Evolutionary conservation across 257 asterid genomes (phyloP), one percentile per base, ranked within the genome.

Genomic region (Solanum dulcamara): DNA sequence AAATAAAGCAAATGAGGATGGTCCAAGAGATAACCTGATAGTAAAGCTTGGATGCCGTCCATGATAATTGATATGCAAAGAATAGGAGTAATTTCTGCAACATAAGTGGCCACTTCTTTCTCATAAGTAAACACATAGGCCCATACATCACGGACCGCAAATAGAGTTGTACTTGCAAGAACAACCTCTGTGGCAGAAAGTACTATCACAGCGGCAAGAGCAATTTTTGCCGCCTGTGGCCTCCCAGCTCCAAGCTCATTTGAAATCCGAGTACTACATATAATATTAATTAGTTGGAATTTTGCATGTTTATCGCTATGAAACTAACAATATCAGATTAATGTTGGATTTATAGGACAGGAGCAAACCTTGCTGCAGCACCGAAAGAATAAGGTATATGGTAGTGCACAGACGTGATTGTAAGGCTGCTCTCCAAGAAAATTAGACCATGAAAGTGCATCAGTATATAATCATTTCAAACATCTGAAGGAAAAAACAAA

Each of bases 211-310:
- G 91, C 87, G 7, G 28, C 77, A 11, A 94, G 85, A 15, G 94
- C 91, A 14, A 88, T 48, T 88, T 84, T 86, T 32, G 97, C 97
- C 24, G 90, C 89, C 37, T 81, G 89, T 26, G 96, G 91, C 74
- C 90, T 93, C 48, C 97, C 97, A 40, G 97, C 95, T 72, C 98
- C 98, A 18, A 95, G 90, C 86, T 92, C 95, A 48, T 95, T 95
- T 7, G 97, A 91, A 82, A 95, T 90, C 84, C 93, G 88, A 71
- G 96, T 93, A 84, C 97, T 95, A 70, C 66, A 20, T 93, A 83
- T 71, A 33, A 33, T 17, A 40, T 24, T 14, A 24, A 2, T 42
- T n/a, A 3, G 57, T 24, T 74, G 12, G 42, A 24, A 74, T 0
- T 74, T 42, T 40, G 57, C 37, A 42, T 40, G 33, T 75, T 44